Evolutionary conservation across 202 grass and related monocot species (phyloP).

Genomic region (Panicum hallii): DNA sequence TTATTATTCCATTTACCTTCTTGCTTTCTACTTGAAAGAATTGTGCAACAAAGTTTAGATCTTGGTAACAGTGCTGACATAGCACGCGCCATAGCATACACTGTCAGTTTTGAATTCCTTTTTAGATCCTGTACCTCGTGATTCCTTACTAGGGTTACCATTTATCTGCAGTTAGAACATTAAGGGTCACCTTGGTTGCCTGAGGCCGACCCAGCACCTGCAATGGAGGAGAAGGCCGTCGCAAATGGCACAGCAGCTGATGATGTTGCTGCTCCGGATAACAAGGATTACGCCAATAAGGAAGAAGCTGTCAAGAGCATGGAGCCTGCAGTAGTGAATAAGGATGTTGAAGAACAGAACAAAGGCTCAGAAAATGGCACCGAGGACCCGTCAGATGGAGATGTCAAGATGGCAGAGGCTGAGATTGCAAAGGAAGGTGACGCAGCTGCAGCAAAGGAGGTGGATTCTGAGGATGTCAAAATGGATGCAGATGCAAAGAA

Average conservation of each 20-base stretch:
- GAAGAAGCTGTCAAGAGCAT: slow-evolving; percentile 37
- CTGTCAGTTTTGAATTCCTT: background rate
- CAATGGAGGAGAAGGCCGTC: slow-evolving; percentile 53
- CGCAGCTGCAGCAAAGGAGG: slow-evolving; percentile 25
- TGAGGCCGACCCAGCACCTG: slow-evolving; percentile 35
- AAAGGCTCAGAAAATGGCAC: slow-evolving; percentile 44
- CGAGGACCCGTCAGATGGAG: slow-evolving; percentile 21
- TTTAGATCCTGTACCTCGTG: slow-evolving; percentile 6
- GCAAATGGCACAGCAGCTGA: slow-evolving; percentile 45
- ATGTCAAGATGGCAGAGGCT: slow-evolving; percentile 51
- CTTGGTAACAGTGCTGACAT: background rate
- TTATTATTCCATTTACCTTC: background rate
- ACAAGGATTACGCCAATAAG: slow-evolving; percentile 40
- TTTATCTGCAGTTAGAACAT: slow-evolving; percentile 47
- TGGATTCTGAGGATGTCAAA: slow-evolving; percentile 41
- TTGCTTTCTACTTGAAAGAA: background rate
- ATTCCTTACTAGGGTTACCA: slow-evolving; percentile 13
- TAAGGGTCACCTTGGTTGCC: slow-evolving; percentile 46
- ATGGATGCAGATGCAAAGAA: slow-evolving; percentile 39
- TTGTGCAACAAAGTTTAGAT: background rate
- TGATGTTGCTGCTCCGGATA: slow-evolving; percentile 34
- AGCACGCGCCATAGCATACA: background rate
- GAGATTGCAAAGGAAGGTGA: slow-evolving; percentile 44
- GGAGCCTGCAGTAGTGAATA: slow-evolving; percentile 15
- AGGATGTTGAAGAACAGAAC: slow-evolving; percentile 33